Evolutionary conservation across 257 asterid species (phyloP), one percentile per base, ranked within the genome.

Genomic region (Nicotiana obtusifolia): DNA sequence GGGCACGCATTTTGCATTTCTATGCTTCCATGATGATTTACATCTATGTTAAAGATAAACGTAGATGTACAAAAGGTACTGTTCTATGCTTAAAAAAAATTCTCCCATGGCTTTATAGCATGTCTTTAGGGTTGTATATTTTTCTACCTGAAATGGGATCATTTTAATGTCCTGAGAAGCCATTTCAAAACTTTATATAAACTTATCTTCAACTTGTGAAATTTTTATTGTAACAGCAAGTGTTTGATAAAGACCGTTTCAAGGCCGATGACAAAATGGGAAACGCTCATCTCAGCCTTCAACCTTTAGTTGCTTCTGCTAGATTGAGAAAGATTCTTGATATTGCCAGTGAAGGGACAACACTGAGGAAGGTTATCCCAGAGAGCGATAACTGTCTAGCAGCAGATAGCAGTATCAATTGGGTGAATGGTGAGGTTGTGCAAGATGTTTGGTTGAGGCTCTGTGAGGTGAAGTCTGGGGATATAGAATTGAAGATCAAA

Each of bases 251-350:
- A 80, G 92, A 89, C 76, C 86, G 80, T 41, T 89, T 89, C 86
- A 89, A 85, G 85, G 88, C 90, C 4, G 92, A 89, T 54, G 90
- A 87, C 82, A 85, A 89, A 83, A 89, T 87, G 92, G 92, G 92
- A 14, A 83, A 84, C 59, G 87, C 90, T 17, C 76, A 81, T 62
- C 82, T 89, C 49, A 87, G 81, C 80, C 92, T 89, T 57, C 90
- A 87, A 26, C 90, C 90, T 1, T 65, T 89, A 73, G 85, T 84
- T 33, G 87, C 89, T 31, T 90, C 90, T 17, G 88, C 87, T 52
- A 81, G 92, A 67, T 64, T 89, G 73, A 87, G 88, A 80, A 87
- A 87, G 83, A 86, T 89, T 60, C 89, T 89, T 14, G 84, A 86
- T 33, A 85, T 52, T 53, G 80, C 85, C 22, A 79, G 81, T 37